Conservation (phyloP, 345 rosid genomes). For the Abelmoschus esculentus region DNA sequence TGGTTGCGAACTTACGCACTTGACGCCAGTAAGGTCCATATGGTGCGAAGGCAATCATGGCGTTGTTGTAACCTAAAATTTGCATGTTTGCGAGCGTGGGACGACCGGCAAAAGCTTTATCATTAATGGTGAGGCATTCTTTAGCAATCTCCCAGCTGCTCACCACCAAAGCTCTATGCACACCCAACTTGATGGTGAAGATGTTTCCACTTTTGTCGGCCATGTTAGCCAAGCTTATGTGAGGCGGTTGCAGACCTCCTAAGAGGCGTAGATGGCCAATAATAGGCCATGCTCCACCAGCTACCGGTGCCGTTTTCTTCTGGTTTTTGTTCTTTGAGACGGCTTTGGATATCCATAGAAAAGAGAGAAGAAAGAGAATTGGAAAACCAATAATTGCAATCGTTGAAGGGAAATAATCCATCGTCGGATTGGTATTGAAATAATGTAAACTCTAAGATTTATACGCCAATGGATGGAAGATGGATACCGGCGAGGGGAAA, state of each 20-base stretch:
- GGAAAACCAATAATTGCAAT: neutral
- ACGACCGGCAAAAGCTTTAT: constrained; percentile 19
- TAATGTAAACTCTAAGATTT: neutral
- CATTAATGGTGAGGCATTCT: constrained; percentile 15
- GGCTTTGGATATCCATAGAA: neutral
- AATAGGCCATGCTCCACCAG: constrained; percentile 32
- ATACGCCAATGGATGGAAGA: neutral
- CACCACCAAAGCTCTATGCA: neutral
- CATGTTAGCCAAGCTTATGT: constrained; percentile 23
- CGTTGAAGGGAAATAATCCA: neutral
- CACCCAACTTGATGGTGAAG: constrained; percentile 29
- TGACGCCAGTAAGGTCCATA: constrained; percentile 33
- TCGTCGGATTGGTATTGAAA: neutral
- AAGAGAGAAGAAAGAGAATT: neutral
- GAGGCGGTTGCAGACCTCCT: constrained; percentile 20
- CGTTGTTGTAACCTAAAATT: constrained; percentile 14
- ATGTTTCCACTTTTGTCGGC: constrained; percentile 28
- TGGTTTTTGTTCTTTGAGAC: neutral
- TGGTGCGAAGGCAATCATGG: constrained; percentile 16
- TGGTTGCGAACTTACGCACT: constrained; percentile 15
- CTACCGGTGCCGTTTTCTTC: neutral
- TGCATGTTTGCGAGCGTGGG: constrained; percentile 14
- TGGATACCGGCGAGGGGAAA: neutral
- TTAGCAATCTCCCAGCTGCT: constrained; percentile 20
- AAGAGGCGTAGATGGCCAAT: constrained; percentile 37